Evolutionary conservation across 2,329 filamentous ascomycete species (phyloP).

Genomic region (Arthrobotrys conoides): DNA sequence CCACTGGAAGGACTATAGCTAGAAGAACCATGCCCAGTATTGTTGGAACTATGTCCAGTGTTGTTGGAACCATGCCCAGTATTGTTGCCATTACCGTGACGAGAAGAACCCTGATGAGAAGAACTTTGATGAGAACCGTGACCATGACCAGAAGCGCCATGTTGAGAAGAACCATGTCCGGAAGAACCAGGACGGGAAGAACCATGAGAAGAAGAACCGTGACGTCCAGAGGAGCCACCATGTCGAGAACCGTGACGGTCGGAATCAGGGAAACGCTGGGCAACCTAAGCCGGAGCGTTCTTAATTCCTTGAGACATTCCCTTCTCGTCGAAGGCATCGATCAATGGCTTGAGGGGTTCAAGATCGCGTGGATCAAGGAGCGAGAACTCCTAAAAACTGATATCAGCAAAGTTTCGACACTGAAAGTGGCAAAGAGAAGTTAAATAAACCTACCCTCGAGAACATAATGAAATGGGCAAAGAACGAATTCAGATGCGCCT

Average conservation of each 20-base stretch:
- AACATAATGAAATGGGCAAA: slow-evolving; percentile 83
- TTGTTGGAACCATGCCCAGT: neutral
- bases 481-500: slow-evolving; percentile 87
- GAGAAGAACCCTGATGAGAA: neutral
- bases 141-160: neutral
- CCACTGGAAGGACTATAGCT: neutral
- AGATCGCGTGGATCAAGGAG: slow-evolving; percentile 64
- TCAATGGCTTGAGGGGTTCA: slow-evolving; percentile 64
- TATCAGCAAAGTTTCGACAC: slow-evolving; percentile 9
- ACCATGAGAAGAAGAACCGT: no score
- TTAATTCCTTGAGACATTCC: slow-evolving; percentile 62
- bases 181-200: neutral
- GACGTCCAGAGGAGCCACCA: neutral
- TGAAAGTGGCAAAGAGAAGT: neutral
- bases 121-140: neutral
- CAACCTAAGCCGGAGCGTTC: slow-evolving; percentile 16
- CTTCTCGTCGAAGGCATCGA: slow-evolving; percentile 65
- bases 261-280: slow-evolving; percentile 5
- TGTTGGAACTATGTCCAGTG: no score
- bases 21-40: neutral
- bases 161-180: neutral
- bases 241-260: neutral
- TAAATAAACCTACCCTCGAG: slow-evolving; percentile 60
- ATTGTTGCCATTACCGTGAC: neutral
- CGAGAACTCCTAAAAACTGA: slow-evolving; percentile 63